These are phyloP conservation scores for Cladosporium sp. DNA, from an alignment of 2,329 filamentous ascomycete genomes.

Conservation along the genomic window DNA sequence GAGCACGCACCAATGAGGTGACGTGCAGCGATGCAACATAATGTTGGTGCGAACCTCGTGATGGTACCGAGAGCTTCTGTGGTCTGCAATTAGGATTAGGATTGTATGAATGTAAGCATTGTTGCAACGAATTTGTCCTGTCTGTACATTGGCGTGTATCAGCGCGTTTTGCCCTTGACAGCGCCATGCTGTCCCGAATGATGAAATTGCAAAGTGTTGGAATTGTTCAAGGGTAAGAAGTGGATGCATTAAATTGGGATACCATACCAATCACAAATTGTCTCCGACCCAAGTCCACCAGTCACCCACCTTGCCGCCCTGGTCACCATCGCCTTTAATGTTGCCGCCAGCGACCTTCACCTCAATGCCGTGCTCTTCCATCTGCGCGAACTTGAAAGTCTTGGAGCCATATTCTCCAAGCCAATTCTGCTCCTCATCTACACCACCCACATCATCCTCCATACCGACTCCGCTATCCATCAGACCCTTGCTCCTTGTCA, in stretches of 20 bases:
- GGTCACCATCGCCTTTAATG: slow-evolving; percentile 63
- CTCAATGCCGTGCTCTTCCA: slow-evolving; percentile 79
- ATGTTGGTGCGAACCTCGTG: background rate
- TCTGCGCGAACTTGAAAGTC: slow-evolving; percentile 75
- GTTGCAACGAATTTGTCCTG: background rate
- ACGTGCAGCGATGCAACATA: background rate
- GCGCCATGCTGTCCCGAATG: background rate
- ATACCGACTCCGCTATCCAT: slow-evolving; percentile 76
- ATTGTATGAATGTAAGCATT: background rate
- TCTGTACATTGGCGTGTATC: background rate
- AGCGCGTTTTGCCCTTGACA: background rate
- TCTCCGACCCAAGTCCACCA: slow-evolving; percentile 90
- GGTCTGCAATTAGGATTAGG: background rate
- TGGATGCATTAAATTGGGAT: background rate
- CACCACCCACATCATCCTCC: slow-evolving; percentile 56
- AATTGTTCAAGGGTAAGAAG: background rate
- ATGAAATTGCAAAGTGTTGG: background rate
- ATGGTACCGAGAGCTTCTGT: background rate
- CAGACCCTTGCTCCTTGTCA: slow-evolving; percentile 75
- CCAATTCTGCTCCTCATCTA: slow-evolving; percentile 75
- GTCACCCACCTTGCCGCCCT: slow-evolving; percentile 68
- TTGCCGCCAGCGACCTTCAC: slow-evolving; percentile 78
- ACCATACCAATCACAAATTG: slow-evolving; percentile 8
- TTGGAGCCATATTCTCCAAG: slow-evolving; percentile 77
- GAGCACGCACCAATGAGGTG: slow-evolving; percentile 20